These are phyloP conservation scores for Camellia sinensis DNA, from an alignment of 148 eudicot species.

Conservation along the genomic window DNA sequence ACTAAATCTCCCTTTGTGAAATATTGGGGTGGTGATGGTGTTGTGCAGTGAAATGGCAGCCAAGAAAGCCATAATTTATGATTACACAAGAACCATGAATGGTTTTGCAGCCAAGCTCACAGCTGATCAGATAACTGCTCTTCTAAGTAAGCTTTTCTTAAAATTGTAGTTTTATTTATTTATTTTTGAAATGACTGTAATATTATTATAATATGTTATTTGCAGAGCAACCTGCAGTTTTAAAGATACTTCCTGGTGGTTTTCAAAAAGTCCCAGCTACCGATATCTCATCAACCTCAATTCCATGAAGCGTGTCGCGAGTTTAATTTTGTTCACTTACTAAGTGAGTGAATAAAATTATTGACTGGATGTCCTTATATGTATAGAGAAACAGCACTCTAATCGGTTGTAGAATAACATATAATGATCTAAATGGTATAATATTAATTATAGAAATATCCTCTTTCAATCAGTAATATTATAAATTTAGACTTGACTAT, in stretches of 20 bases:
- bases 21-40: too few species aligned
- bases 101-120: neutral
- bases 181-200: too few species aligned
- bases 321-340: too few species aligned
- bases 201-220: neutral
- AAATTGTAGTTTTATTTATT: neutral
- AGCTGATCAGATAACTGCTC: neutral
- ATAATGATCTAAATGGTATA: too few species aligned
- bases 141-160: neutral
- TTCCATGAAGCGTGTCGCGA: neutral
- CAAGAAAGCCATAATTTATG: neutral
- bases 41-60: neutral
- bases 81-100: constrained; percentile 1
- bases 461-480: too few species aligned
- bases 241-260: neutral
- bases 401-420: too few species aligned
- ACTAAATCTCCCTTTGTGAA: too few species aligned
- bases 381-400: too few species aligned
- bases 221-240: constrained; percentile 1
- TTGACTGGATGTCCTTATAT: too few species aligned
- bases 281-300: neutral
- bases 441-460: too few species aligned
- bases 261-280: neutral
- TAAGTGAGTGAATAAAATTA: too few species aligned
- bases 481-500: too few species aligned